Percentiles rank a stretch among this genome's conserved stretches.
These are phyloP conservation scores for Micractinium sp. DNA, from an alignment of 139 green algal species.

Conservation along the genomic window DNA sequence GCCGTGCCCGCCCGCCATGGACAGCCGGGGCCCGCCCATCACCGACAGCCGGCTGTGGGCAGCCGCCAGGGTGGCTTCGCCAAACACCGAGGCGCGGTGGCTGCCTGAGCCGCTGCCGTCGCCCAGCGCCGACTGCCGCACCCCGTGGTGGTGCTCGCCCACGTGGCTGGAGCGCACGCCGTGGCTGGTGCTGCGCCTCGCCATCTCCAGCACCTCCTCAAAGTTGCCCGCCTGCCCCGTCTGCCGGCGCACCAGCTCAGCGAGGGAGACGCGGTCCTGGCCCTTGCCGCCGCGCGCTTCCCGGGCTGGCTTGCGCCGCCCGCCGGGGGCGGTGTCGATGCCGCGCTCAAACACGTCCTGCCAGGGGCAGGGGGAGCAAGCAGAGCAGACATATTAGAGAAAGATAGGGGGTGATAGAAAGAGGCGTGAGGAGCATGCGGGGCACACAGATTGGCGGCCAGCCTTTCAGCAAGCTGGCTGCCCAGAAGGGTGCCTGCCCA, in stretches of 20 bases:
- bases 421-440: neutral
- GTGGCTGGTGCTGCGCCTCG: conserved; percentile 13
- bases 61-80: neutral
- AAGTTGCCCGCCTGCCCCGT: neutral
- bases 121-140: neutral
- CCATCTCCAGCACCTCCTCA: neutral
- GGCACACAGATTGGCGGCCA: neutral
- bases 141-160: neutral
- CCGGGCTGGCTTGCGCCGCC: neutral
- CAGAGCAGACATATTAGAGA: too few relatives aligned
- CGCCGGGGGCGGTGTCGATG: conserved; percentile 13
- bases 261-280: neutral
- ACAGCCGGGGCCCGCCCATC: neutral
- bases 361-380: neutral
- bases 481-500: too few relatives aligned
- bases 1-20: neutral
- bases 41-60: neutral
- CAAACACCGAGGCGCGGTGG: neutral
- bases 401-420: too few relatives aligned
- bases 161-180: neutral
- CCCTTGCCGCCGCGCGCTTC: neutral
- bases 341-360: conserved; percentile 28
- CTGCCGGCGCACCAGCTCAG: conserved; percentile 13
- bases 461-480: neutral
- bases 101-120: neutral